Conservation (phyloP, 2,329 filamentous ascomycete genomes). For the Hymenoscyphus occultus region DNA sequence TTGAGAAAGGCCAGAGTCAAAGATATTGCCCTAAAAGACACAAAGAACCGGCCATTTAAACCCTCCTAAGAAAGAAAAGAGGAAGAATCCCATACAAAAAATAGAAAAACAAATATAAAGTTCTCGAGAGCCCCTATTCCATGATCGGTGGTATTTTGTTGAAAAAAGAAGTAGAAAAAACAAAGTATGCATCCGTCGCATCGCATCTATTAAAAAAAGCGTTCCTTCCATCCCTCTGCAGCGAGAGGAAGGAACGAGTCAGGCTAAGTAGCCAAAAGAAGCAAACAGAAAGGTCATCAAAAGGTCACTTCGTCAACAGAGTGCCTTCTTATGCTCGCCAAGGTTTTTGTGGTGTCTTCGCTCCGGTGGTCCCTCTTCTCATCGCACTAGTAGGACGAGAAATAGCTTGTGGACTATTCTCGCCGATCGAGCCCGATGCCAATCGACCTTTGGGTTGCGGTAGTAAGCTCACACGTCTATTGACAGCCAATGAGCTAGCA, state of each 20-base stretch:
- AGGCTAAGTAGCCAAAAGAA: constrained; percentile 5
- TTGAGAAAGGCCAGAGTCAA: not conserved
- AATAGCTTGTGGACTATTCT: constrained; percentile 48
- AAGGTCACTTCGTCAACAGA: not conserved
- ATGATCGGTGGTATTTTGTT: not conserved
- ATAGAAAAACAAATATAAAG: not conserved
- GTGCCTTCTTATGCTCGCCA: constrained; percentile 21
- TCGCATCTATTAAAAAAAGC: constrained; percentile 2
- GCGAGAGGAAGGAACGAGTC: not conserved
- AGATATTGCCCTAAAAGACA: not conserved
- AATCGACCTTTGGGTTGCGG: constrained; percentile 41
- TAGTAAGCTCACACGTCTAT: constrained; percentile 52
- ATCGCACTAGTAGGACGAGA: constrained; percentile 47
- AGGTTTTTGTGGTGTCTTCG: constrained; percentile 26
- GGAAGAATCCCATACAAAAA: not conserved
- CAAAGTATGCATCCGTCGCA: not conserved
- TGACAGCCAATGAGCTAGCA: constrained; percentile 54
- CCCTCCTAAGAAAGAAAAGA: not conserved
- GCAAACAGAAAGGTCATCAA: not conserved
- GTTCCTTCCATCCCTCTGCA: not conserved
- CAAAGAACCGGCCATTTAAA: not conserved
- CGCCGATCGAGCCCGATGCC: constrained; percentile 40
- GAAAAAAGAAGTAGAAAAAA: not conserved
- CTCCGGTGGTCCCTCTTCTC: constrained; percentile 27
- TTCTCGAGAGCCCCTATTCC: not conserved